A percentile compares a stretch with the other conserved stretches of the same genome.
Evolutionary conservation across 805 yeast genomes (phyloP).

Genomic region (Blastobotrys parvus): DNA sequence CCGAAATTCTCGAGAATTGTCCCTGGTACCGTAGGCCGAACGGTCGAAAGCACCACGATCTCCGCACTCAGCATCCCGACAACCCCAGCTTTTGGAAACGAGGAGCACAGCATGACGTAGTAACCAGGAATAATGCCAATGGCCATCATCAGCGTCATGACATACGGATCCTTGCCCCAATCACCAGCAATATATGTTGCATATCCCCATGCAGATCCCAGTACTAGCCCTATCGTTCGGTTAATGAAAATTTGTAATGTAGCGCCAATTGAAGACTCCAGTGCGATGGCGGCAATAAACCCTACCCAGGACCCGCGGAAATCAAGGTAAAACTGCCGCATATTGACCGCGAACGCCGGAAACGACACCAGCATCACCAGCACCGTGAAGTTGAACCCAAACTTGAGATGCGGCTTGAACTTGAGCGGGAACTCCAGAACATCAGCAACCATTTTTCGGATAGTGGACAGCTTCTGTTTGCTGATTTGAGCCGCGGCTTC

Average conservation of each 20-base stretch:
- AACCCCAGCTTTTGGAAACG: constrained; percentile 44
- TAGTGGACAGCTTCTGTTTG: background rate
- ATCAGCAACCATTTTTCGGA: constrained; percentile 15
- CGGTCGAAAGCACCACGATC: constrained; percentile 39
- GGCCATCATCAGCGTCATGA: constrained; percentile 35
- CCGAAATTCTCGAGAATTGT: constrained; percentile 38
- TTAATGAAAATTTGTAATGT: constrained; percentile 40
- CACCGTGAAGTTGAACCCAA: constrained; percentile 39
- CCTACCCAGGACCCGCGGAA: constrained; percentile 47
- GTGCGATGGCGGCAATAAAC: constrained; percentile 40
- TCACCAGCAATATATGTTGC: constrained; percentile 38
- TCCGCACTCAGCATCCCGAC: constrained; percentile 41
- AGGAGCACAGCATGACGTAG: constrained; percentile 37
- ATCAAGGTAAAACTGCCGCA: constrained; percentile 41
- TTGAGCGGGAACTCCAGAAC: constrained; percentile 12
- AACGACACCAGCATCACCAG: constrained; percentile 41
- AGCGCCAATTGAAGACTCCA: constrained; percentile 45
- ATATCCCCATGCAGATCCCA: constrained; percentile 45
- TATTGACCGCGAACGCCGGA: constrained; percentile 42
- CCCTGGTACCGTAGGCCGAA: constrained; percentile 32
- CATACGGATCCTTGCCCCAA: constrained; percentile 24
- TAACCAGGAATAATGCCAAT: constrained; percentile 41
- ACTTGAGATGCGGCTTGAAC: constrained; percentile 33
- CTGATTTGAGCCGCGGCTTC: background rate
- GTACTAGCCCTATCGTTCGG: constrained; percentile 39